Conservation (phyloP, 495 filamentous ascomycete genomes). For the Neurospora sp. region DNA sequence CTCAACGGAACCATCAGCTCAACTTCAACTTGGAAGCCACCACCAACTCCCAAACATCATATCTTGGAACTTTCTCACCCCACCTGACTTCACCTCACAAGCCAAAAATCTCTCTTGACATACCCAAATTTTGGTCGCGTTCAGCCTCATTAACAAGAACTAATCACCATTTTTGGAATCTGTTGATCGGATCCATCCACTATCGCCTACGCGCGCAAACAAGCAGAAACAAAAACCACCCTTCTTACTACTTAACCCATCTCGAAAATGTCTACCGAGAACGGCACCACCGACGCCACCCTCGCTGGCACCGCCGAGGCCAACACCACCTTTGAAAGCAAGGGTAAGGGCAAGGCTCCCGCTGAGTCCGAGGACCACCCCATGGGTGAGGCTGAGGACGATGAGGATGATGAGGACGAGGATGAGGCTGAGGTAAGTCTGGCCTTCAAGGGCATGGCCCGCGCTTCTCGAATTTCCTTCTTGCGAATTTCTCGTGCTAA, state of each 20-base stretch:
- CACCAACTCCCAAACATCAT: neutral
- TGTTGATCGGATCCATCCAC: neutral
- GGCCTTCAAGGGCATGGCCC: neutral
- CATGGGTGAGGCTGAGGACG: conserved; percentile 61
- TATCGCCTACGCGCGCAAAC: neutral
- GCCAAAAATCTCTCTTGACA: neutral
- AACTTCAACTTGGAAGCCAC: neutral
- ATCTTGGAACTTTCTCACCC: neutral
- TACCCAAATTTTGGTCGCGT: neutral
- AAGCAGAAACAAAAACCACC: neutral
- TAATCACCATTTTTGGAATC: neutral
- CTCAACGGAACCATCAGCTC: neutral
- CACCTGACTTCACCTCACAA: neutral
- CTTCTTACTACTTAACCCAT: neutral
- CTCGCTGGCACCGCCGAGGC: conserved; percentile 20
- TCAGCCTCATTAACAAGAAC: neutral
- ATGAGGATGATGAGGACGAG: conserved; percentile 53
- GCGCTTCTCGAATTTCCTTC: neutral
- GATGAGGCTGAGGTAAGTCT: conserved; percentile 46
- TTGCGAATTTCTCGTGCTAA: conserved; percentile 9
- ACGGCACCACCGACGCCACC: conserved; percentile 22
- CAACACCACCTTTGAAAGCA: conserved; percentile 20
- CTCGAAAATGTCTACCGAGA: conserved; percentile 28
- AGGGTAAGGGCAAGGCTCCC: conserved; percentile 54
- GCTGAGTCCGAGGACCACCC: conserved; percentile 32